A percentile compares a stretch with the other conserved stretches of the same genome.
Evolutionary conservation across 2,329 filamentous ascomycete species (phyloP).

Genomic region (Cladosporium sp.): DNA sequence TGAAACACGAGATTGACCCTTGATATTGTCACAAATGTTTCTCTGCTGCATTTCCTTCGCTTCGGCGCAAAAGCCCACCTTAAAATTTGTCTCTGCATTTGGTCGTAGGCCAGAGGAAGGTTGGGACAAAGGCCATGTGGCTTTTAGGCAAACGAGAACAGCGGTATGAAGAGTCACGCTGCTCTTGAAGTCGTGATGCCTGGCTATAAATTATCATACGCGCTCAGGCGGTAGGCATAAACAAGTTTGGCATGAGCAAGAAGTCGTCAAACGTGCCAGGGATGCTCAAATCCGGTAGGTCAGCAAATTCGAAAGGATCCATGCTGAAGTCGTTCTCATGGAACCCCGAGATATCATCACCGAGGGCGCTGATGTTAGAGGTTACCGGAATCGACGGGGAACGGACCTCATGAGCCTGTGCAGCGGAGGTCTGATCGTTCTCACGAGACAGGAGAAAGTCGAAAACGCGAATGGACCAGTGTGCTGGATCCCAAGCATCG

Average conservation of each 20-base stretch:
- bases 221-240: not conserved
- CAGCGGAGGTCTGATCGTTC: not conserved
- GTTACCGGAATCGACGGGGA: not conserved
- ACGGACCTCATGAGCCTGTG: not conserved
- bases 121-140: too few relatives aligned
- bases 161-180: too few relatives aligned
- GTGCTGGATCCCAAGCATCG: constrained; percentile 12
- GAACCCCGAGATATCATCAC: not conserved
- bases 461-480: constrained; percentile 14
- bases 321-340: not conserved
- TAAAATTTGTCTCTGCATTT: too few relatives aligned
- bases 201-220: too few relatives aligned
- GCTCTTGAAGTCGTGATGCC: too few relatives aligned
- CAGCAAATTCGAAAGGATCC: not conserved
- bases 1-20: too few relatives aligned
- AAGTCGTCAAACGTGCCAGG: not conserved
- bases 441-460: constrained; percentile 12
- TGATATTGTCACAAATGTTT: too few relatives aligned
- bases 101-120: too few relatives aligned
- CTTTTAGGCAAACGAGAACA: too few relatives aligned
- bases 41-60: too few relatives aligned
- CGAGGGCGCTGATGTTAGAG: not conserved
- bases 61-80: too few relatives aligned
- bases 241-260: constrained; percentile 1
- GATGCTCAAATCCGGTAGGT: constrained; percentile 1